Percentiles rank a stretch among this genome's conserved stretches.
These are phyloP conservation scores for Ceratocystiopsis minuta DNA, from an alignment of 2,329 filamentous ascomycete species.

Conservation along the genomic window DNA sequence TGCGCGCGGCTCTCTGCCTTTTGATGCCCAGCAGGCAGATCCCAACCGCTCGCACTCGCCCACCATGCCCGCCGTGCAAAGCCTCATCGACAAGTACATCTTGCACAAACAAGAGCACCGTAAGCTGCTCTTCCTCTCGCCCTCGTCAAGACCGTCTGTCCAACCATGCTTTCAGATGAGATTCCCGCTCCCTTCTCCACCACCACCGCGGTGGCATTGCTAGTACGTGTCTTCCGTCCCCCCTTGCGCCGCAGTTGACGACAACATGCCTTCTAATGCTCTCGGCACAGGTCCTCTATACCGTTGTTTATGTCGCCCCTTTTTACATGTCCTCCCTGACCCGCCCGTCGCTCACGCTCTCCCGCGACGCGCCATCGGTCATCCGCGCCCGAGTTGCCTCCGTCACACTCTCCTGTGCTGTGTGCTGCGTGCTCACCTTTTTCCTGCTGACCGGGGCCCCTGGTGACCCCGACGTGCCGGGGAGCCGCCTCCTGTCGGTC, in stretches of 20 bases:
- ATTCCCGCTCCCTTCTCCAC: slow-evolving; percentile 23
- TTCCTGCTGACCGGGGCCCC: slow-evolving; percentile 42
- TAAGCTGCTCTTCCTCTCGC: slow-evolving; percentile 3
- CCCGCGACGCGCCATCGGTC: slow-evolving; percentile 73
- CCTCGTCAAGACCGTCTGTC: neutral
- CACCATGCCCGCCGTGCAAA: slow-evolving; percentile 10
- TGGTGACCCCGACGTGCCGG: slow-evolving; percentile 16
- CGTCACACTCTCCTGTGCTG: slow-evolving; percentile 56
- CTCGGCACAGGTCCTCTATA: slow-evolving; percentile 48
- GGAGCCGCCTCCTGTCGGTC: slow-evolving; percentile 3
- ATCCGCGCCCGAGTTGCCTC: slow-evolving; percentile 73
- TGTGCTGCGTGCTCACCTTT: slow-evolving; percentile 49
- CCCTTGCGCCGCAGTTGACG: neutral
- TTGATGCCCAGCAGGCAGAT: too few relatives aligned
- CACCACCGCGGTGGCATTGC: slow-evolving; percentile 17
- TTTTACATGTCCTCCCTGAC: slow-evolving; percentile 73
- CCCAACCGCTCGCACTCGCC: neutral
- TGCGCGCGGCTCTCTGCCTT: too few relatives aligned
- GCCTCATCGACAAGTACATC: slow-evolving; percentile 11
- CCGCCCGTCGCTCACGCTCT: slow-evolving; percentile 59
- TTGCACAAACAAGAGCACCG: slow-evolving; percentile 7
- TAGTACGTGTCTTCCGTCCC: slow-evolving; percentile 14
- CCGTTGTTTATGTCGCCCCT: slow-evolving; percentile 74
- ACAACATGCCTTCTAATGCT: neutral
- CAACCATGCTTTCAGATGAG: slow-evolving; percentile 2